Base-by-base conservation (phyloP, 495 filamentous ascomycete genomes). In the Penicillium riverlandense region DNA sequence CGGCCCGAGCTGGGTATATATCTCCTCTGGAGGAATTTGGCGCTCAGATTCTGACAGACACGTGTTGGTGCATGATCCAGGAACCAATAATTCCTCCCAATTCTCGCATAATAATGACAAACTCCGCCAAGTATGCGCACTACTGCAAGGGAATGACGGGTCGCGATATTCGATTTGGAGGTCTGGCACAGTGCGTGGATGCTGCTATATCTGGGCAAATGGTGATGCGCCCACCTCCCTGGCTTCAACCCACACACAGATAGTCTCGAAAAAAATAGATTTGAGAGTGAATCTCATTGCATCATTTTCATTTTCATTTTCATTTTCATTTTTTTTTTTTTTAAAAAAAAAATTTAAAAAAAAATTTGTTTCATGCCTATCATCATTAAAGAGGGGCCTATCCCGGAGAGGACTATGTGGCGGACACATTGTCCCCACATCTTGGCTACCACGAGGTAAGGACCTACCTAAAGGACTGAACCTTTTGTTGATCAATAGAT, bases 41-140 rank as follows among this genome's bases (percentile, higher is more conserved):
- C 0, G 61, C 29, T n/a, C 42, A 50, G 22, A 37, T 64, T 11
- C 29, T 61, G 10, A 64, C 58, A 4, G 61, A 64, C 49, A 59
- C 54, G 0, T 61, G 61, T 34, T 64, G 61, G 61, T 61, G 58
- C 22, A 61, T 64, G 58, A 50, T 61, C 22, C 30, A 22, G 11
- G 53, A 61, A 11, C 57, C 61, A 11, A 43, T 52, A 0, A 54
- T 63, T 16, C 54, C 58, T 6, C 34, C 5, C 7, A 8, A 13
- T 22, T 16, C 30, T 10, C 27, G 37, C 8, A 48, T 40, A 1
- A 57, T 58, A 13, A 55, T 64, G 49, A 61, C 60, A 1, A 64
- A 59, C 37, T 61, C 55, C 10, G 61, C 43, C 12, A 61, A 64
- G 34, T 61, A 59, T 43, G 55, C 58, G 0, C 61, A 61, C 37